A percentile compares a stretch with the other conserved stretches of the same genome.
phyloP scores from a whole-genome alignment of 371 early-diverging fungal species.

The Mucor lusitanicus region DNA sequence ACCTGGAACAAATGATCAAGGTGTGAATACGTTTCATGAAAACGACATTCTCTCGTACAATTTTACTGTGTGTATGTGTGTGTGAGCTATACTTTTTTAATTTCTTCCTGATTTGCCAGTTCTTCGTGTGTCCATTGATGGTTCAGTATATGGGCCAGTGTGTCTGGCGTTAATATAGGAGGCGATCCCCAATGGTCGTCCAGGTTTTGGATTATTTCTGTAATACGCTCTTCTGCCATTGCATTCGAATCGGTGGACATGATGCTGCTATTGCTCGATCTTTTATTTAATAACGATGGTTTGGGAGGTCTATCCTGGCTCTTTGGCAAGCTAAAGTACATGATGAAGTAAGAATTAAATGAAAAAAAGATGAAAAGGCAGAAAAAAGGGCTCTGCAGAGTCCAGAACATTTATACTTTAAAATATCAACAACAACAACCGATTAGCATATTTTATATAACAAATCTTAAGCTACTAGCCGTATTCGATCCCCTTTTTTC shows the following conservation, averaged over 20 bases:
- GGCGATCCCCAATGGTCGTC: slow-evolving; percentile 38
- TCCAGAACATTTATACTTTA: slow-evolving; percentile 1
- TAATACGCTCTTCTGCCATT: slow-evolving; percentile 25
- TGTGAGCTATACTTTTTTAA: slow-evolving; percentile 17
- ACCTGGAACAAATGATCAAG: background rate
- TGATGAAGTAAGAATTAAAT: slow-evolving; percentile 2
- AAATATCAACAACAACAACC: background rate
- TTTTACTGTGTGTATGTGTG: background rate
- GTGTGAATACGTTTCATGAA: background rate
- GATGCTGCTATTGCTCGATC: slow-evolving; percentile 3
- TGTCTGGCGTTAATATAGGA: slow-evolving; percentile 33
- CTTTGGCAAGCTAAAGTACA: slow-evolving; percentile 32
- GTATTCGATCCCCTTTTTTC: background rate
- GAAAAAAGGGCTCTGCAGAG: background rate
- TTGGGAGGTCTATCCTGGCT: slow-evolving; percentile 8
- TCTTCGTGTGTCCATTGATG: slow-evolving; percentile 23
- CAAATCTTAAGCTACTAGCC: too few relatives aligned
- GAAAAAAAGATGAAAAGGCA: background rate
- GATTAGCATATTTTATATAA: background rate
- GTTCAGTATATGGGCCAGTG: slow-evolving; percentile 25
- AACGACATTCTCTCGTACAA: background rate
- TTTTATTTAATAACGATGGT: background rate
- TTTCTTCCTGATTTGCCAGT: background rate
- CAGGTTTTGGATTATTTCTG: slow-evolving; percentile 31
- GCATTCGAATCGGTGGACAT: background rate